These are phyloP conservation scores for Teratosphaeria pseudoeucalypti DNA, from an alignment of 2,329 filamentous ascomycete species.

Conservation along the genomic window DNA sequence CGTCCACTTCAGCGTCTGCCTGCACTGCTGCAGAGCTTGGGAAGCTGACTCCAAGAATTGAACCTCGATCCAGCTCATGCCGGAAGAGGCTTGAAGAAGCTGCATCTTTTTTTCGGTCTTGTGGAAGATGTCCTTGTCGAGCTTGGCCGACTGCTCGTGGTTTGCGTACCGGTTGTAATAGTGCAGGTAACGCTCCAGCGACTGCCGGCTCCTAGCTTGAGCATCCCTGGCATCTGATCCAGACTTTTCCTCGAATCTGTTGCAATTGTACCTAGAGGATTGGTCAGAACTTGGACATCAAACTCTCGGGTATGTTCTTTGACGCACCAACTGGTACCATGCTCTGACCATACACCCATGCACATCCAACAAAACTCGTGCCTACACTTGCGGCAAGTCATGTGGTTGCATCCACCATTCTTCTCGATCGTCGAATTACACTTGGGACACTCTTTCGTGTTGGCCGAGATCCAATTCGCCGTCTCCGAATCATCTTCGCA, in stretches of 20 bases:
- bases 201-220: conserved; percentile 81
- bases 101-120: conserved; percentile 99
- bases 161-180: conserved; percentile 99
- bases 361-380: conserved; percentile 99
- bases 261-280: conserved; percentile 68
- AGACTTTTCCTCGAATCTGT: conserved; percentile 91
- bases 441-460: conserved; percentile 95
- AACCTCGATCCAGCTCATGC: conserved; percentile 98
- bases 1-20: conserved; percentile 98
- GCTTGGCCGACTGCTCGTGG: conserved; percentile 91
- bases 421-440: conserved; percentile 98
- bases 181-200: conserved; percentile 89
- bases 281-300: not conserved
- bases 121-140: conserved; percentile 89
- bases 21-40: conserved; percentile 85
- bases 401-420: conserved; percentile 95
- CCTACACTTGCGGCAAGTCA: conserved; percentile 93
- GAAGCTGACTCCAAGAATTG: conserved; percentile 92
- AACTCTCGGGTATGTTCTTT: not conserved
- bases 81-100: conserved; percentile 81
- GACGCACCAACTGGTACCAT: conserved; percentile 80
- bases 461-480: conserved; percentile 97
- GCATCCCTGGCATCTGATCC: conserved; percentile 82
- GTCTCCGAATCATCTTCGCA: conserved; percentile 98
- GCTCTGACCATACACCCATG: conserved; percentile 97